A percentile compares a stretch with the other conserved stretches of the same genome.
phyloP scores from a whole-genome alignment of 2,329 filamentous ascomycete genomes.

The Aureobasidium namibiae region DNA sequence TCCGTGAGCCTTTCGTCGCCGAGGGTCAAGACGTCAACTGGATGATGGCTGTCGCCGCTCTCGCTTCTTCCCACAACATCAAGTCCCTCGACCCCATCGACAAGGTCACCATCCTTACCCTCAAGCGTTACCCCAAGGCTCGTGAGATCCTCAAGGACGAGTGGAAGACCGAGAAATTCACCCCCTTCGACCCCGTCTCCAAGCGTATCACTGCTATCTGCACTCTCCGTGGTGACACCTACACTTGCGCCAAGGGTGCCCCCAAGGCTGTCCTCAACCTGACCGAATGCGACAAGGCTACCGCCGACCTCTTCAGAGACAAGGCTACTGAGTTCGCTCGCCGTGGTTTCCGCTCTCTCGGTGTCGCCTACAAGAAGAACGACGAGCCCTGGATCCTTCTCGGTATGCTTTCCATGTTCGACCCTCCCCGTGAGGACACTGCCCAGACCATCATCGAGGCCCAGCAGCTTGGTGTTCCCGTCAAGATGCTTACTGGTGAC shows the following conservation, averaged over 20 bases:
- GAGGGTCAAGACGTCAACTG: conserved; percentile 73
- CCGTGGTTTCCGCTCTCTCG: conserved; percentile 72
- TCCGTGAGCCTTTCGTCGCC: conserved; percentile 68
- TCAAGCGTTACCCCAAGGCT: conserved; percentile 69
- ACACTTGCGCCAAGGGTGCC: conserved; percentile 68
- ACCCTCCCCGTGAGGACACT: conserved; percentile 70
- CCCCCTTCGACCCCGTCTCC: conserved; percentile 69
- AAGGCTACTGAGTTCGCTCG: conserved; percentile 69
- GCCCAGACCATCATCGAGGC: conserved; percentile 71
- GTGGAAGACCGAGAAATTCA: conserved; percentile 72
- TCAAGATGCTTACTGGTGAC: conserved; percentile 78
- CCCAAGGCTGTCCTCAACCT: conserved; percentile 67
- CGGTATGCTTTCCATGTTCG: conserved; percentile 73
- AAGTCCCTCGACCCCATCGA: conserved; percentile 72
- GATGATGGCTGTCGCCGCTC: conserved; percentile 75
- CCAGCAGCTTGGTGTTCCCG: conserved; percentile 65
- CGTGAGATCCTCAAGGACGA: conserved; percentile 66
- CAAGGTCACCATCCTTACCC: conserved; percentile 68
- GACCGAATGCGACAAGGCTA: conserved; percentile 58
- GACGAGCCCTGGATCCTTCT: conserved; percentile 65
- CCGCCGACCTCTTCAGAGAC: conserved; percentile 57
- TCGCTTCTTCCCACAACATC: conserved; percentile 71
- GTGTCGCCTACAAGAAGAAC: conserved; percentile 71
- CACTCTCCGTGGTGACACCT: conserved; percentile 60
- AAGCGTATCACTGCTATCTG: conserved; percentile 69